These are phyloP conservation scores for Pleurotus ostreatus DNA, from an alignment of 768 basidiomycete genomes.

Conservation along the genomic window DNA sequence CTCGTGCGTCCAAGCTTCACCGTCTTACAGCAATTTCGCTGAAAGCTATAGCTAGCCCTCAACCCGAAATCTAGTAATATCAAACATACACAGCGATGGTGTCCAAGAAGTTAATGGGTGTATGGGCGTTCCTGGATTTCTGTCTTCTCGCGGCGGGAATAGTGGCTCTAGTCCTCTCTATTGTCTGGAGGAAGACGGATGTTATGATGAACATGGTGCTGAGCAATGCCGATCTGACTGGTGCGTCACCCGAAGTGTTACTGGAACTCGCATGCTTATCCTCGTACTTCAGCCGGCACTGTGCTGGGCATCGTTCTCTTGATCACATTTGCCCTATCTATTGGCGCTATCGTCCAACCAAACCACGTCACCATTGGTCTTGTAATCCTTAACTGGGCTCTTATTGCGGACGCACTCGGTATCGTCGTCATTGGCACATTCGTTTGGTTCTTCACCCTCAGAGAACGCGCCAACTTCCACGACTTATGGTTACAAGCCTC, in stretches of 20 bases:
- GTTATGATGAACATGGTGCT: slow-evolving; percentile 75
- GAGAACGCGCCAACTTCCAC: slow-evolving; percentile 67
- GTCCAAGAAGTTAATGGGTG: slow-evolving; percentile 63
- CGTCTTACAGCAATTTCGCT: too few species aligned
- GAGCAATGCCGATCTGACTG: slow-evolving; percentile 49
- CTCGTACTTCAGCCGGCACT: slow-evolving; percentile 52
- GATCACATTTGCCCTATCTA: slow-evolving; percentile 64
- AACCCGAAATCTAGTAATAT: slow-evolving; percentile 9
- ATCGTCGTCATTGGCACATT: slow-evolving; percentile 64
- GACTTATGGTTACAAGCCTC: slow-evolving; percentile 47
- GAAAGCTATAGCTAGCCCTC: not conserved
- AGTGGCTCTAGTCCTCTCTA: slow-evolving; percentile 60
- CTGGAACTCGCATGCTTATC: not conserved
- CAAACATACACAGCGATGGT: slow-evolving; percentile 48
- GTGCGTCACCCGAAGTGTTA: slow-evolving; percentile 34
- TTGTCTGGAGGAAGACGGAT: slow-evolving; percentile 67
- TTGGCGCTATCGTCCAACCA: slow-evolving; percentile 66
- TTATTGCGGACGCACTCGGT: slow-evolving; percentile 59
- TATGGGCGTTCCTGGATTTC: slow-evolving; percentile 71
- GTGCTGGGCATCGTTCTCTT: slow-evolving; percentile 64
- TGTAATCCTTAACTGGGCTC: slow-evolving; percentile 70
- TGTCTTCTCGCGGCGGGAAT: slow-evolving; percentile 68
- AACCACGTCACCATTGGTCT: slow-evolving; percentile 69
- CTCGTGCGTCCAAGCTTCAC: slow-evolving; percentile 1
- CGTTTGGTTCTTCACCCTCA: slow-evolving; percentile 80